Percentiles rank a stretch among this genome's conserved stretches.
These are phyloP conservation scores for Phytophthora sp. DNA, from an alignment of 352 stramenopile species.

Conservation along the genomic window DNA sequence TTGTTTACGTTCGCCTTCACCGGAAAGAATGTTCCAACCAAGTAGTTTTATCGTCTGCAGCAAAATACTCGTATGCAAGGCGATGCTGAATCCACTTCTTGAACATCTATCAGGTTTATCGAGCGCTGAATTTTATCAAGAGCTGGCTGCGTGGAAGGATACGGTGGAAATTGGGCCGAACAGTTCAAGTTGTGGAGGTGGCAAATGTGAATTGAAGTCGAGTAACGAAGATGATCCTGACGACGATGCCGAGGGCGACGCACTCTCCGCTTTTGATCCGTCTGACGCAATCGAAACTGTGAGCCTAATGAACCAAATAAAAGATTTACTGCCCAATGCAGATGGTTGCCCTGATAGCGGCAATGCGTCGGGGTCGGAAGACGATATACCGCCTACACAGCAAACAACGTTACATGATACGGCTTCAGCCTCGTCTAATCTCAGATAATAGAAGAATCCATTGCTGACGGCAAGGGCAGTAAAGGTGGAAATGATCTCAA, in stretches of 20 bases:
- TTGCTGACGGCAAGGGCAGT: no score
- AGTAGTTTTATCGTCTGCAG: slow-evolving; percentile 6
- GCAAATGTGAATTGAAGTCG: no score
- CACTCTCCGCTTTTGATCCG: background rate
- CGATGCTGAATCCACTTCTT: slow-evolving; percentile 9
- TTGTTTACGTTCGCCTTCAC: slow-evolving; percentile 9
- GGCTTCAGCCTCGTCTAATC: no score
- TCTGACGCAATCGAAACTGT: slow-evolving; percentile 4
- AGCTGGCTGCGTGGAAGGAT: slow-evolving; percentile 8
- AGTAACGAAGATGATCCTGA: background rate
- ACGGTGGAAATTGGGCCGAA: background rate
- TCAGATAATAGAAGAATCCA: no score
- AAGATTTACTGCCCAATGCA: background rate
- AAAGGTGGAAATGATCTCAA: no score
- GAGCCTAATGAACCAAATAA: slow-evolving; percentile 2
- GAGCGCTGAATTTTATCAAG: slow-evolving; percentile 13
- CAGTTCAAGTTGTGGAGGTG: background rate
- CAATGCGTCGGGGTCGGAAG: no score
- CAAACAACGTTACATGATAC: no score
- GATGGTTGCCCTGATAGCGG: background rate
- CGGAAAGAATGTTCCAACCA: slow-evolving; percentile 7
- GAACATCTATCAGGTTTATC: slow-evolving; percentile 11
- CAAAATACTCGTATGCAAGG: slow-evolving; percentile 15
- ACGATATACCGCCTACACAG: background rate
- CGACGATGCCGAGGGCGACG: background rate